Base-by-base conservation (phyloP, 2,329 filamentous ascomycete genomes). In the Neurospora crassa region DNA sequence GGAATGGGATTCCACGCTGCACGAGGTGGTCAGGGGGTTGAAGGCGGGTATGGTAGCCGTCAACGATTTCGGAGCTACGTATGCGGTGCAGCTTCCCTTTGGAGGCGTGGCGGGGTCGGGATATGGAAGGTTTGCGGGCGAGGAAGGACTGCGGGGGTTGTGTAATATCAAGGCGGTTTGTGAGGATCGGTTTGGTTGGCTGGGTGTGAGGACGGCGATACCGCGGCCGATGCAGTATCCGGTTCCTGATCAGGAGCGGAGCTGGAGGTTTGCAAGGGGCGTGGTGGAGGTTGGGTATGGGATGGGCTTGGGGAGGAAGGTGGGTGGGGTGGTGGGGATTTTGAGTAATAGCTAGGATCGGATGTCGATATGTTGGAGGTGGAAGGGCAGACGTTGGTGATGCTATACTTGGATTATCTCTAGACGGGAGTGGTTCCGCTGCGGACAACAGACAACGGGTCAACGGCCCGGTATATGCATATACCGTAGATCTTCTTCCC, bases 31-130 rank as follows among this genome's bases (percentile, higher is more conserved):
- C 1, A 81, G 81, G 24, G 88, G 89, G 34, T 85, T 97, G 69
- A 88, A 91, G 73, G 90, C 92, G 0, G 96, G 96, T 67, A 97
- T 97, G 92, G 92, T 98, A 0, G 90, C 93, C 34, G 88, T 99
- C 76, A 99, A 99, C 79, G 96, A 99, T 82, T 99, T 99, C 78
- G 96, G 91, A 24, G 91, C 90, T 40, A 97, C 90, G 80, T 99
- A 99, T 79, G 93, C 95, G 69, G 94, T 97, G 8, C 94, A 97
- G 81, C 83, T 99, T 47, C 96, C 96, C 0, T 99, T 99, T 81
- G 96, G 96, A 45, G 96, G 94, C 70, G 89, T 92, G n/a, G 89
- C 88, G 71, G 95, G 94, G 0, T 96, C 92, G 34, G 96, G 92
- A 0, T 98, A 98, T 79, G 96, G 96, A 1, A 87, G 95, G 2